Evolutionary conservation across 495 filamentous ascomycete genomes (phyloP).

Genomic region (Chaetomium fimeti): DNA sequence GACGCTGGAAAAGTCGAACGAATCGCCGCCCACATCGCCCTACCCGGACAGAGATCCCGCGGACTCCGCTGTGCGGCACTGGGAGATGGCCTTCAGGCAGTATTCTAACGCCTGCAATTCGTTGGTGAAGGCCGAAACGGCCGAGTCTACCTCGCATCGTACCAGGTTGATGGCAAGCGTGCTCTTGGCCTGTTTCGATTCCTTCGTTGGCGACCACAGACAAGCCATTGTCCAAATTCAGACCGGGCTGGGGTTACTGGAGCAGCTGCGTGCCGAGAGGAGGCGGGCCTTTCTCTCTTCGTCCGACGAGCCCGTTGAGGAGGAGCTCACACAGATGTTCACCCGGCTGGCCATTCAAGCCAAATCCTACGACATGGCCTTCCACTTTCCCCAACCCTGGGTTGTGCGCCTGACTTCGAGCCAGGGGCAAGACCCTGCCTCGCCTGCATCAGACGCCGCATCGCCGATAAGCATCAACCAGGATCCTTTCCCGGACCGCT

Average conservation of each 20-base stretch:
- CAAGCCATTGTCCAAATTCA: slow-evolving; percentile 49
- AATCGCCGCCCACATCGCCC: slow-evolving; percentile 49
- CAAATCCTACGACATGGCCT: slow-evolving; percentile 60
- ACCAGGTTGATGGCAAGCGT: slow-evolving; percentile 52
- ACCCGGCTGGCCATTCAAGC: slow-evolving; percentile 57
- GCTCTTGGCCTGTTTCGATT: slow-evolving; percentile 51
- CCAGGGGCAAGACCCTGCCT: slow-evolving; percentile 35
- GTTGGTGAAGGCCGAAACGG: slow-evolving; percentile 34
- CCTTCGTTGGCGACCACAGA: slow-evolving; percentile 52
- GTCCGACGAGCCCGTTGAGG: slow-evolving; percentile 51
- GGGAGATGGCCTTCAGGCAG: slow-evolving; percentile 46
- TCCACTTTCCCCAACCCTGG: slow-evolving; percentile 57
- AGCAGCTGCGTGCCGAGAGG: slow-evolving; percentile 43
- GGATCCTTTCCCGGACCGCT: slow-evolving; percentile 47
- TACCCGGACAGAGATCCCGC: slow-evolving; percentile 29
- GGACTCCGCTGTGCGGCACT: slow-evolving; percentile 43
- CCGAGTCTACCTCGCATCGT: slow-evolving; percentile 39
- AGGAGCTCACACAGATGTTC: slow-evolving; percentile 59
- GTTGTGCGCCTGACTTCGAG: slow-evolving; percentile 51
- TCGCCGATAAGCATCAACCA: slow-evolving; percentile 43
- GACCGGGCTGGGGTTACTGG: slow-evolving; percentile 46
- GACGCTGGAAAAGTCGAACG: slow-evolving; percentile 53
- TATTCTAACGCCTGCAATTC: slow-evolving; percentile 46
- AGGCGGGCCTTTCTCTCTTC: slow-evolving; percentile 41
- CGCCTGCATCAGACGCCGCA: slow-evolving; percentile 44